A percentile compares a stretch with the other conserved stretches of the same genome.
phyloP scores from a whole-genome alignment of 768 basidiomycete genomes.

The Rhodotorula toruloides region DNA sequence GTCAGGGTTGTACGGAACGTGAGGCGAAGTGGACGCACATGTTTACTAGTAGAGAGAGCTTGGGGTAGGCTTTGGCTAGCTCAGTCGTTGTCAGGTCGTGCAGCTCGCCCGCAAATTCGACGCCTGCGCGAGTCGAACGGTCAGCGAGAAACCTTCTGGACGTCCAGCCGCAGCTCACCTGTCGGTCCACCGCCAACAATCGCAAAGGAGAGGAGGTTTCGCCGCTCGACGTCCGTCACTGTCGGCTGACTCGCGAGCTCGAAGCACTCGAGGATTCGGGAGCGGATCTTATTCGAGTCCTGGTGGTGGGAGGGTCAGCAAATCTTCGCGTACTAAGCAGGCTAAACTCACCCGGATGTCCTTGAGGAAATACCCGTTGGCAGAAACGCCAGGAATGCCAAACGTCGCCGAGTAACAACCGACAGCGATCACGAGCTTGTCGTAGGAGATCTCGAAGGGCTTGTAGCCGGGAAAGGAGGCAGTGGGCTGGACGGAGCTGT shows the following conservation, averaged over 20 bases:
- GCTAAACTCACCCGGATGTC: too few relatives aligned
- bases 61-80: slow-evolving; percentile 59
- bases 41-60: slow-evolving; percentile 59
- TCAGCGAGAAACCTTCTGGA: not conserved
- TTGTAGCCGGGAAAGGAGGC: slow-evolving; percentile 17
- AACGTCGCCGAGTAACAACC: slow-evolving; percentile 74
- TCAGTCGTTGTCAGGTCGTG: slow-evolving; percentile 71
- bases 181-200: slow-evolving; percentile 64
- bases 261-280: slow-evolving; percentile 55
- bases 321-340: too few relatives aligned
- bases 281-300: slow-evolving; percentile 37
- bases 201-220: slow-evolving; percentile 75
- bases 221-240: slow-evolving; percentile 66
- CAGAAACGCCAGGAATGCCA: slow-evolving; percentile 51
- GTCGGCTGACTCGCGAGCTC: slow-evolving; percentile 80
- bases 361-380: slow-evolving; percentile 47
- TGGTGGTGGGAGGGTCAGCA: too few relatives aligned
- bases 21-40: slow-evolving; percentile 47
- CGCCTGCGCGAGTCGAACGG: slow-evolving; percentile 56
- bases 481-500: not conserved
- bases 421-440: slow-evolving; percentile 76
- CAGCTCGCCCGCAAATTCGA: slow-evolving; percentile 77
- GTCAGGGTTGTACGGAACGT: not conserved
- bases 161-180: slow-evolving; percentile 15
- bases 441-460: slow-evolving; percentile 62